Base-by-base conservation (phyloP, 1,284 basidiomycete species). In the Pholiota adiposa region DNA sequence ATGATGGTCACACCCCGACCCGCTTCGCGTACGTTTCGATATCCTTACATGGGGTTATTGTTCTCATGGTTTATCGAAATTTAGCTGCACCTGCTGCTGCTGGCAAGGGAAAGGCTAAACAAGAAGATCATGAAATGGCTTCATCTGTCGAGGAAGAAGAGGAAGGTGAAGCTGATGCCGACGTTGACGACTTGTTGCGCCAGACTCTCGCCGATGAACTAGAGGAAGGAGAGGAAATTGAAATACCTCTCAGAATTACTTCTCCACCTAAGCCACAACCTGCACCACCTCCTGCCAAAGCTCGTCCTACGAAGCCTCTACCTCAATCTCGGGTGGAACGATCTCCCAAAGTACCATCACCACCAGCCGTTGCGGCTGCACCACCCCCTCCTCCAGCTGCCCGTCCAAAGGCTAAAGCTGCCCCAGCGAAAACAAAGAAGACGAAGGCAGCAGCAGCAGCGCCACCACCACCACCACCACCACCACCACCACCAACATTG, bases 161-260 rank as follows among this genome's bases (percentile, higher is more conserved):
- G 21, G 79, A 77, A 38, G 81, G 83, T 27, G 54, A 55, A 38
- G 82, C 83, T 31, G 58, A 54, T 1, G 83, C 82, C 38, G 27
- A 62, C 36, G 14, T 49, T 21, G 76, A 79, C 33, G 78, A 78
- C 4, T 71, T 78, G 38, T 74, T 56, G 9, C 41, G 49, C 8
- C 38, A 62, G 19, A 38, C 51, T 11, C 29, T 56, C 5, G 43
- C 72, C 50, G 78, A 74, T 38, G 74, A 75, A 31, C 73, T 79
- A 62, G 83, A 83, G 23, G 81, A 80, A 36, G 80, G 78, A 53
- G 78, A 77, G 53, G 75, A 73, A 46, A 74, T 66, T 60, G 72
- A 68, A 56, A 72, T 70, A 62, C 73, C 70, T 59, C 70, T 67
- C 46, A 68, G 66, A 55, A 67, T 63, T 46, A 56, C 58, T 12